Evolutionary conservation across 768 basidiomycete species (phyloP).

Genomic region (Coprinopsis sp.): DNA sequence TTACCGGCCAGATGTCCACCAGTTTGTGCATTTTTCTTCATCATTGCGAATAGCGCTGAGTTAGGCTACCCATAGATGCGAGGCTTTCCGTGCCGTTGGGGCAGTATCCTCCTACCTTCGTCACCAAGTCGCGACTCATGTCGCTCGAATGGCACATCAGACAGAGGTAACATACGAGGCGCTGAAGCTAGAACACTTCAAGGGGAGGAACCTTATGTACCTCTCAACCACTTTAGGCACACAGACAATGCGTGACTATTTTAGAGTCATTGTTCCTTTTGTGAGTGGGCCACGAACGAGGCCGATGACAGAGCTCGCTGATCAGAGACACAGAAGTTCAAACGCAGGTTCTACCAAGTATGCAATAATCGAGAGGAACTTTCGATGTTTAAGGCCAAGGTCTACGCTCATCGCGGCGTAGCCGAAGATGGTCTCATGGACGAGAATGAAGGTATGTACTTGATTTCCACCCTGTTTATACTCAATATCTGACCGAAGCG

Average conservation of each 20-base stretch:
- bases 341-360: conserved; percentile 15
- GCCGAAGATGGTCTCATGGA: background rate
- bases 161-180: conserved; percentile 6
- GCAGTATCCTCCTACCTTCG: conserved; percentile 17
- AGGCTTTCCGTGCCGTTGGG: conserved; percentile 22
- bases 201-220: background rate
- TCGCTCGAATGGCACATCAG: conserved; percentile 13
- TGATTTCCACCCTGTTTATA: background rate
- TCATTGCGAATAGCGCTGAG: background rate
- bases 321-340: conserved; percentile 18
- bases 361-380: conserved; percentile 20
- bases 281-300: conserved; percentile 1
- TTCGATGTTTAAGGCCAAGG: conserved; percentile 3
- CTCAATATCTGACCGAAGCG: too few species aligned
- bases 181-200: conserved; percentile 8
- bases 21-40: conserved; percentile 28
- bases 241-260: conserved; percentile 3
- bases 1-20: conserved; percentile 41
- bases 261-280: conserved; percentile 12
- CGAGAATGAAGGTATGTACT: background rate
- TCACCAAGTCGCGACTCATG: conserved; percentile 7
- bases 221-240: conserved; percentile 5
- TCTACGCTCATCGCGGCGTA: conserved; percentile 1
- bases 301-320: background rate
- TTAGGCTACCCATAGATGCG: conserved; percentile 13